These are phyloP conservation scores for Asterophora parasitica DNA, from an alignment of 768 basidiomycete species.

Conservation along the genomic window DNA sequence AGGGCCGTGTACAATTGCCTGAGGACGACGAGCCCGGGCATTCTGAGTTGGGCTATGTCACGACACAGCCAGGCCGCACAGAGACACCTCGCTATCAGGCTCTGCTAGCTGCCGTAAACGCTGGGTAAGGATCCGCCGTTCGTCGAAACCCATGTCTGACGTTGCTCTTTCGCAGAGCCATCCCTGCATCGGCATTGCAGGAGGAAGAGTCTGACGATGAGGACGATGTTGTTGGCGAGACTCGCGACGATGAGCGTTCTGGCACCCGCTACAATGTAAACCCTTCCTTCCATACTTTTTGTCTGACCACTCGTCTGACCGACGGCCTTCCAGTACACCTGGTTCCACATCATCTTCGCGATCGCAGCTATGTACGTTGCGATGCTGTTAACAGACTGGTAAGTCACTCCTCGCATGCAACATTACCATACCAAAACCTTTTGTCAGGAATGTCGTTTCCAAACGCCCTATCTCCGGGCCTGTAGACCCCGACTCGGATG, in stretches of 20 bases:
- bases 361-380: conserved; percentile 98
- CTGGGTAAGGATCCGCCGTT: conserved; percentile 54
- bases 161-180: conserved; percentile 49
- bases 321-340: conserved; percentile 67
- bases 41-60: conserved; percentile 74
- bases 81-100: conserved; percentile 93
- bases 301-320: background rate
- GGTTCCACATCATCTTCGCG: conserved; percentile 98
- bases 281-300: conserved; percentile 4
- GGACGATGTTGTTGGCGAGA: conserved; percentile 69
- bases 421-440: background rate
- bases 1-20: conserved; percentile 59
- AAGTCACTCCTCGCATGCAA: conserved; percentile 24
- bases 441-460: conserved; percentile 66
- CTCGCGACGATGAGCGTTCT: conserved; percentile 86
- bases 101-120: conserved; percentile 90
- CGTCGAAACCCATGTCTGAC: conserved; percentile 1
- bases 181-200: conserved; percentile 89
- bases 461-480: conserved; percentile 43
- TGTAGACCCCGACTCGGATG: conserved; percentile 55
- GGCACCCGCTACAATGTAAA: conserved; percentile 93
- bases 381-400: conserved; percentile 97
- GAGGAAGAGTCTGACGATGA: conserved; percentile 75
- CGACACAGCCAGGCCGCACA: conserved; percentile 74
- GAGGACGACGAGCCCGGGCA: conserved; percentile 49